Conservation (phyloP, 768 basidiomycete species). For the Leccinellum albellum region DNA sequence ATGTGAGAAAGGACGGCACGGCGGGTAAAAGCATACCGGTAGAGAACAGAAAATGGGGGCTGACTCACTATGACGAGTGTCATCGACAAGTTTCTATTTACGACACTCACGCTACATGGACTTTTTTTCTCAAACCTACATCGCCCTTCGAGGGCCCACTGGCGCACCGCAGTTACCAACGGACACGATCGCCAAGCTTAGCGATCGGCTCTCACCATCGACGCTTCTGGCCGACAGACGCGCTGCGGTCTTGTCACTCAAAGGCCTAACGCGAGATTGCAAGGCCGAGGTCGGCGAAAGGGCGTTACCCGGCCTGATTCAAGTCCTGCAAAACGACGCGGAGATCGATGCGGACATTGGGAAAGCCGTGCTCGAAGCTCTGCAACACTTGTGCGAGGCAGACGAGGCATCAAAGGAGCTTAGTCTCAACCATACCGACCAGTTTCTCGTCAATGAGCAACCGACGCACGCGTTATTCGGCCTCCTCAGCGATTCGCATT, state of each 20-base stretch:
- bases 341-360: conserved; percentile 89
- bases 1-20: background rate
- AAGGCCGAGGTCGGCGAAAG: conserved; percentile 82
- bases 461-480: conserved; percentile 72
- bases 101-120: conserved; percentile 59
- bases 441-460: conserved; percentile 67
- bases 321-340: conserved; percentile 82
- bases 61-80: too few species aligned
- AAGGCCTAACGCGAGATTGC: conserved; percentile 88
- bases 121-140: conserved; percentile 82
- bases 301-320: conserved; percentile 73
- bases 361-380: conserved; percentile 88
- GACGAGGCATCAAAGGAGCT: conserved; percentile 58
- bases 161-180: conserved; percentile 78
- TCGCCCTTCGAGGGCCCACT: conserved; percentile 78
- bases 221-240: conserved; percentile 87
- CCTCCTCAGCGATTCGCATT: conserved; percentile 70
- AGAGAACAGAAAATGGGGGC: too few species aligned
- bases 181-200: conserved; percentile 85
- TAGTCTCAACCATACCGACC: conserved; percentile 82
- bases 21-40: background rate
- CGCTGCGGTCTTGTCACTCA: conserved; percentile 89
- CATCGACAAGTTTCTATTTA: too few species aligned
- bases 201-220: conserved; percentile 86
- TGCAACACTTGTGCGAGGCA: conserved; percentile 79